Conservation (phyloP, 75 land plant species). For the Cunninghamia lanceolata region DNA sequence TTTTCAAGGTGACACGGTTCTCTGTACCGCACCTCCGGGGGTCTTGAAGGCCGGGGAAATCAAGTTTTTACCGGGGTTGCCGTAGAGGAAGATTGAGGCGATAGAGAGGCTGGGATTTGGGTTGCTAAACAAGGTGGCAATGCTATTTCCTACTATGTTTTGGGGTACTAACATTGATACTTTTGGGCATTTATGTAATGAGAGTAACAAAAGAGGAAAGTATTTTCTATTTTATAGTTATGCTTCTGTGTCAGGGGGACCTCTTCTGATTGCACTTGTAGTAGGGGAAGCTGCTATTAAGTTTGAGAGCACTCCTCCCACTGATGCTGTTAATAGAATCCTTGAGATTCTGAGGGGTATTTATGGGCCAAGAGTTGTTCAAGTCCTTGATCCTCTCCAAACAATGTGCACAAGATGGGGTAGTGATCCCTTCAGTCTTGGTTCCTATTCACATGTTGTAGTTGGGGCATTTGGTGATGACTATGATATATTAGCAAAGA, state of each 20-base stretch:
- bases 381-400: constrained; percentile 86
- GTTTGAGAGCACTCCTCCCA: constrained; percentile 69
- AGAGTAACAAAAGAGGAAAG: constrained; percentile 64
- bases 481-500: no score
- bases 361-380: constrained; percentile 75
- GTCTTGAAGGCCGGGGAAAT: constrained; percentile 67
- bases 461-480: no score
- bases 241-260: constrained; percentile 90
- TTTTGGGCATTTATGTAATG: constrained; percentile 66
- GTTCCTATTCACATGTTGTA: no score
- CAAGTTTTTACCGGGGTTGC: constrained; percentile 68
- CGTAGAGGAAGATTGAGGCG: constrained; percentile 40
- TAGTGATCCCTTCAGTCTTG: constrained; percentile 63
- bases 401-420: constrained; percentile 92
- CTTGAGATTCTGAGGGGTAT: constrained; percentile 64
- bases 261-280: constrained; percentile 86
- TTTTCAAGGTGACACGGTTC: constrained; percentile 81
- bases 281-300: constrained; percentile 90
- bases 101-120: constrained; percentile 69
- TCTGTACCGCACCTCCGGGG: constrained; percentile 92
- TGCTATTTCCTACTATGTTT: constrained; percentile 59
- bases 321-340: constrained; percentile 58
- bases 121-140: constrained; percentile 72
- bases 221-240: constrained; percentile 95
- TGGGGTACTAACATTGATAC: constrained; percentile 76